phyloP scores from a whole-genome alignment of 2,329 filamentous ascomycete genomes.

The Harringtonia lauricola region DNA sequence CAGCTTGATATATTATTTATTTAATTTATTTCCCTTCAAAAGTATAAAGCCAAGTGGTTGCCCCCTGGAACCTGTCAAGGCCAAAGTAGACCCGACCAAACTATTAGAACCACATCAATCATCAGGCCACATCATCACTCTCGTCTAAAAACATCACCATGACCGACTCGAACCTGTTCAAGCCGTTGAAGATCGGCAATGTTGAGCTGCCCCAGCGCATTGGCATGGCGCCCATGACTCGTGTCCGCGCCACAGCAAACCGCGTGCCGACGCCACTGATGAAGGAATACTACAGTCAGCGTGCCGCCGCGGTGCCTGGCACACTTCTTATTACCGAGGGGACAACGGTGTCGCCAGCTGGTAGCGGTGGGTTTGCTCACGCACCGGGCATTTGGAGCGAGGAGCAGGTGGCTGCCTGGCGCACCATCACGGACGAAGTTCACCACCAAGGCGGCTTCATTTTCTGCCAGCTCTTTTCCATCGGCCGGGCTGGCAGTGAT shows the following conservation, averaged over 20 bases:
- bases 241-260: conserved; percentile 3
- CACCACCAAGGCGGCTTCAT: conserved; percentile 10
- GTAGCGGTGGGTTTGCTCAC: conserved; percentile 3
- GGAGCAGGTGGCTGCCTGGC: conserved; percentile 9
- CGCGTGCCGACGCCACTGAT: conserved; percentile 4
- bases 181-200: conserved; percentile 27
- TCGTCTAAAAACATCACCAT: not conserved
- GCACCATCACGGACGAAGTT: conserved; percentile 9
- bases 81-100: no score
- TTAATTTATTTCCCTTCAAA: no score
- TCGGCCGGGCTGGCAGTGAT: conserved; percentile 22
- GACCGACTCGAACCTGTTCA: conserved; percentile 20
- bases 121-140: not conserved
- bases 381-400: conserved; percentile 7
- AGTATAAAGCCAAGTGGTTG: no score
- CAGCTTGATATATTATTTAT: no score
- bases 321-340: conserved; percentile 9
- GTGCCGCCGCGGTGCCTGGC: conserved; percentile 4
- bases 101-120: not conserved
- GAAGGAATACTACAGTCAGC: conserved; percentile 10
- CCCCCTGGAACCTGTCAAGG: no score
- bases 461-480: conserved; percentile 37
- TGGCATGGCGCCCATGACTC: conserved; percentile 19
- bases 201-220: conserved; percentile 39
- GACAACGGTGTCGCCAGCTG: not conserved